These are phyloP conservation scores for Phylloporus sp. DNA, from an alignment of 768 basidiomycete genomes.

Conservation along the genomic window DNA sequence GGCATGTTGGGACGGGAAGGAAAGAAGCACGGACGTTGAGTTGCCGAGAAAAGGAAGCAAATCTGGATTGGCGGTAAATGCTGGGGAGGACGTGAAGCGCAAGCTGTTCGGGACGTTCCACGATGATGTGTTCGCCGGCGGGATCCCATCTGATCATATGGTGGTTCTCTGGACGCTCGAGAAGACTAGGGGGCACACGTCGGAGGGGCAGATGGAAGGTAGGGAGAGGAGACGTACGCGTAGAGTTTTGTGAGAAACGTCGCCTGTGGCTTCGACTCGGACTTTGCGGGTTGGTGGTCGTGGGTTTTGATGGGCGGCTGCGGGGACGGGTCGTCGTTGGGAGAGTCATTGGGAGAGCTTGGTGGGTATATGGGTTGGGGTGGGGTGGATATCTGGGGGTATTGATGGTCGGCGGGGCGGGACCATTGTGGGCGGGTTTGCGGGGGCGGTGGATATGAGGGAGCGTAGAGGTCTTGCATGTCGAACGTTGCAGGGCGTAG, in stretches of 20 bases:
- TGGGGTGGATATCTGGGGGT: constrained; percentile 32
- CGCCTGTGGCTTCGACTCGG: constrained; percentile 79
- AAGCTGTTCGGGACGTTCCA: constrained; percentile 89
- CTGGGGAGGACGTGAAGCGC: constrained; percentile 90
- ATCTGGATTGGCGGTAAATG: constrained; percentile 93
- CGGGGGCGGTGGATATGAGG: constrained; percentile 31
- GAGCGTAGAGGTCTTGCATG: constrained; percentile 47
- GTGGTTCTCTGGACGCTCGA: constrained; percentile 89
- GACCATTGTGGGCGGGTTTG: constrained; percentile 40
- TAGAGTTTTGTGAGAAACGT: constrained; percentile 98
- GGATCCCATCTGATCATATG: constrained; percentile 98
- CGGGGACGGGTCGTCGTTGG: constrained; percentile 46
- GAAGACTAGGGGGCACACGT: constrained; percentile 48
- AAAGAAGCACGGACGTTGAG: constrained; percentile 70
- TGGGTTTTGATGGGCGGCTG: constrained; percentile 28
- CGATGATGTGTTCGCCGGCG: constrained; percentile 91
- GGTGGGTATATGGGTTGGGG: constrained; percentile 31
- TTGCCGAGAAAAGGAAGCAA: constrained; percentile 96
- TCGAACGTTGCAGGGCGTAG: constrained; percentile 38
- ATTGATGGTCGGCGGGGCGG: constrained; percentile 30
- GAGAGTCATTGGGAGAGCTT: constrained; percentile 37
- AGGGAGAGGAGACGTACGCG: constrained; percentile 57
- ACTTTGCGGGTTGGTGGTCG: constrained; percentile 55
- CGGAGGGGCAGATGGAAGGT: constrained; percentile 10
- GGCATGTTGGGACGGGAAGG: constrained; percentile 22